Base-by-base conservation (phyloP, 352 stramenopile genomes). In the Globisporangium yorkense region DNA sequence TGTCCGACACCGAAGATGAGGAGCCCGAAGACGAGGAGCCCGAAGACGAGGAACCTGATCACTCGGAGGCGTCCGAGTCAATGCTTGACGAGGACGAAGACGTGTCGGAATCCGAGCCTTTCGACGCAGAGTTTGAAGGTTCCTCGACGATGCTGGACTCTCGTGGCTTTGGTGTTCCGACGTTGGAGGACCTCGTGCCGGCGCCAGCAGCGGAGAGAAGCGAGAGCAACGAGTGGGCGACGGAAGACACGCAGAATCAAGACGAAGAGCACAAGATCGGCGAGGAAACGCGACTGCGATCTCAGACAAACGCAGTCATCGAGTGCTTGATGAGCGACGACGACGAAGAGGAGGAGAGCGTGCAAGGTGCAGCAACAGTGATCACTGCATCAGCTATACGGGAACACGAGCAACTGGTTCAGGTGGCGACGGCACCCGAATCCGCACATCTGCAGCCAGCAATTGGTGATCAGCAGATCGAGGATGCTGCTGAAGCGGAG, bases 251-350 rank as follows among this genome's bases (percentile, higher is more conserved):
- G 18, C 18, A 29, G 43, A 12, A 10, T 4, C 18, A 48, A 29
- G 43, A 48, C n/a, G 43, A 48, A 7, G n/a, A 43, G 12, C 37
- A 6, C 37, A 43, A 18, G 10, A 18, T 43, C 37, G 12, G 13
- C 37, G 12, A 43, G 4, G 37, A 43, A 18, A 43, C 37, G 13
- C 8, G 35, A 13, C 35, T 40, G 8, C 8, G 12, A 4, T 13
- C 37, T 43, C 37, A 43, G 37, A 43, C 37, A 43, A 4, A 18
- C 1, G 37, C 43, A 29, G 43, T 48, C 18, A 48, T 48, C 16
- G 43, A 48, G 20, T 48, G 43, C n/a, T 12, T 48, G n/a, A 48
- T n/a, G 13, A 48, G 43, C 43, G 43, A 29, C n/a, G 43, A 48
- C 12, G 43, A 48, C 8, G 43, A 48, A 21, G 43, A 48, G 20